Percentiles rank a stretch among this genome's conserved stretches.
Conservation (phyloP, 116 monocot species). For the Iris pallida region DNA sequence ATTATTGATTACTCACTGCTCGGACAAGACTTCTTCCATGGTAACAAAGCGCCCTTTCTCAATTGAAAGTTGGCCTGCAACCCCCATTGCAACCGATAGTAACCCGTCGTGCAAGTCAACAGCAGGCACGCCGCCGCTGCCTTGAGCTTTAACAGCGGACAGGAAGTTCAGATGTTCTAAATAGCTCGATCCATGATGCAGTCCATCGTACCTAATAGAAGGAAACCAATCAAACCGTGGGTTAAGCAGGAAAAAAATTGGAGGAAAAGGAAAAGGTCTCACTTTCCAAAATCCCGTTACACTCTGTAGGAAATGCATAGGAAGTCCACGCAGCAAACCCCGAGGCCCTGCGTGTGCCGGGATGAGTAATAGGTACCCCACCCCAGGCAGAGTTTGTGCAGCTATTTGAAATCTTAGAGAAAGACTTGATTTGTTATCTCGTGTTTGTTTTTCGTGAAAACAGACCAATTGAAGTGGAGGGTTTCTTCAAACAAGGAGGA, state of each 20-base stretch:
- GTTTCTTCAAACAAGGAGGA: too few species aligned
- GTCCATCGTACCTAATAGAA: conserved; percentile 64
- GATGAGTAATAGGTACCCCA: too few species aligned
- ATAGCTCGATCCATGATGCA: conserved; percentile 94
- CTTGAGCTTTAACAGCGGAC: conserved; percentile 50
- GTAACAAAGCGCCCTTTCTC: conserved; percentile 64
- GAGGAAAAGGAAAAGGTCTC: background rate
- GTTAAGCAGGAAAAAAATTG: background rate
- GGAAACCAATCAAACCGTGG: background rate
- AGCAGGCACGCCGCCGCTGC: conserved; percentile 13
- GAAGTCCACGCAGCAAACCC: too few species aligned
- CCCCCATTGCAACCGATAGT: conserved; percentile 81
- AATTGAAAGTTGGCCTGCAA: conserved; percentile 84
- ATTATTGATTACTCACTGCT: background rate
- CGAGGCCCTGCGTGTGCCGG: too few species aligned
- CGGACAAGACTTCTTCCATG: conserved; percentile 60
- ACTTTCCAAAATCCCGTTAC: background rate
- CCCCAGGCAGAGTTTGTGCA: too few species aligned
- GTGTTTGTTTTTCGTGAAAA: too few species aligned
- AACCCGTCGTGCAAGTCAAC: conserved; percentile 68
- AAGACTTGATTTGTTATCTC: too few species aligned
- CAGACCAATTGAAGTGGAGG: too few species aligned
- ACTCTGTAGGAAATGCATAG: too few species aligned
- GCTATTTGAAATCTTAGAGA: too few species aligned
- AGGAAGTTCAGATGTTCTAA: conserved; percentile 82